A percentile compares a stretch with the other conserved stretches of the same genome.
phyloP scores from a whole-genome alignment of 129 eudicot genomes.

The Flaveria linearis region DNA sequence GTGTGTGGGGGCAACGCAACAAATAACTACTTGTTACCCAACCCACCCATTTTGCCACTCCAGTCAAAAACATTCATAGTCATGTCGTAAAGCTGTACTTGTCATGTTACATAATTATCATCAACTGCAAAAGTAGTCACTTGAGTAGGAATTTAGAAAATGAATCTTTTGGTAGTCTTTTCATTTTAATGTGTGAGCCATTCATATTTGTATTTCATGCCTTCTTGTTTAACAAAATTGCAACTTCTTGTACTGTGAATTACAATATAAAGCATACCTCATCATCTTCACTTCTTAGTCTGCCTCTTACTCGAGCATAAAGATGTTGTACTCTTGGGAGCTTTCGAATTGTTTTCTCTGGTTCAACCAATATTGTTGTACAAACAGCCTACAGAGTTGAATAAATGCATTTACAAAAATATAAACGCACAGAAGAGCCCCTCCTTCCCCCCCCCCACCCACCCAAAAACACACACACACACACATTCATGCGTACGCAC shows the following conservation, averaged over 20 bases:
- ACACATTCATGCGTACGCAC: too few relatives aligned
- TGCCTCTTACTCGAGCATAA: constrained; percentile 74
- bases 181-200: background rate
- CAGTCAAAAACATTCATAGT: constrained; percentile 6
- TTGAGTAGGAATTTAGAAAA: background rate
- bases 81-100: background rate
- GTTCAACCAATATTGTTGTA: constrained; percentile 55
- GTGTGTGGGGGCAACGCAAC: background rate
- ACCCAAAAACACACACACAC: too few relatives aligned
- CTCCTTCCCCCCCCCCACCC: background rate
- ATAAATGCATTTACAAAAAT: background rate
- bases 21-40: constrained; percentile 13
- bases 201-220: background rate
- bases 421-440: background rate
- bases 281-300: constrained; percentile 79
- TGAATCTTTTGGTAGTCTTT: background rate
- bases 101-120: background rate
- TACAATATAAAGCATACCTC: constrained; percentile 52
- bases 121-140: background rate
- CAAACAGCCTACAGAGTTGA: constrained; percentile 61
- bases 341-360: constrained; percentile 76
- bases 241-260: constrained; percentile 2
- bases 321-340: constrained; percentile 95
- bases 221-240: constrained; percentile 7
- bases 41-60: constrained; percentile 2